Percentiles rank a stretch among this genome's conserved stretches.
Conservation (phyloP, 2,329 filamentous ascomycete species). For the Calonectria leucothoes region DNA sequence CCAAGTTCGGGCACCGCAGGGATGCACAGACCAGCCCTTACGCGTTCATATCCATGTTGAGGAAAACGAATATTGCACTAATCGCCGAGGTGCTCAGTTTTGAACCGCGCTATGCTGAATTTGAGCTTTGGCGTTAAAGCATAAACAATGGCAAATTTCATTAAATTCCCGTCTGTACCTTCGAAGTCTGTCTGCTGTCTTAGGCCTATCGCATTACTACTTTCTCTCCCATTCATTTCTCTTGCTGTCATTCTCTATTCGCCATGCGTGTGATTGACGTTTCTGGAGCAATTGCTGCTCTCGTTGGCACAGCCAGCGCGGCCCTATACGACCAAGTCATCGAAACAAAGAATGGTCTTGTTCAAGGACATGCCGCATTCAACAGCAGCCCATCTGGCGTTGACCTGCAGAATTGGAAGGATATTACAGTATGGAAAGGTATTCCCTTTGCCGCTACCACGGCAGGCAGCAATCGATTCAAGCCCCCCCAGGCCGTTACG, state of each 20-base stretch:
- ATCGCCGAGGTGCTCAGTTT: too few species aligned
- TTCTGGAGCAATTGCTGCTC: not conserved
- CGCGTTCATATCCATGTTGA: not conserved
- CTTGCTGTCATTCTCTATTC: not conserved
- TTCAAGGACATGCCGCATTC: conserved; percentile 11
- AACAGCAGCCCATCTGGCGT: conserved; percentile 6
- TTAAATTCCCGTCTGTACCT: not conserved
- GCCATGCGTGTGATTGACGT: not conserved
- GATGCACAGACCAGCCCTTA: not conserved
- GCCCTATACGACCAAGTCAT: not conserved
- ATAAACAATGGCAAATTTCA: not conserved
- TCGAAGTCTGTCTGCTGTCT: too few species aligned
- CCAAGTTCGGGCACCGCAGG: not conserved
- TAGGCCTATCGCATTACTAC: too few species aligned
- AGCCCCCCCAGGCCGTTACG: not conserved
- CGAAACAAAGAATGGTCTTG: not conserved
- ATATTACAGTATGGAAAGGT: conserved; percentile 30
- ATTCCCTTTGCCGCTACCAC: conserved; percentile 26
- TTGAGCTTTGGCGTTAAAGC: not conserved
- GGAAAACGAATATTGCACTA: not conserved
- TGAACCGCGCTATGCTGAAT: not conserved
- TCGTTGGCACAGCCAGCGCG: not conserved
- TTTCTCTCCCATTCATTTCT: not conserved
- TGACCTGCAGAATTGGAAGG: conserved; percentile 12
- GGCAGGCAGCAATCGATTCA: conserved; percentile 9